Evolutionary conservation across 352 stramenopile genomes (phyloP).

Genomic region (Pythium pyrilobum): DNA sequence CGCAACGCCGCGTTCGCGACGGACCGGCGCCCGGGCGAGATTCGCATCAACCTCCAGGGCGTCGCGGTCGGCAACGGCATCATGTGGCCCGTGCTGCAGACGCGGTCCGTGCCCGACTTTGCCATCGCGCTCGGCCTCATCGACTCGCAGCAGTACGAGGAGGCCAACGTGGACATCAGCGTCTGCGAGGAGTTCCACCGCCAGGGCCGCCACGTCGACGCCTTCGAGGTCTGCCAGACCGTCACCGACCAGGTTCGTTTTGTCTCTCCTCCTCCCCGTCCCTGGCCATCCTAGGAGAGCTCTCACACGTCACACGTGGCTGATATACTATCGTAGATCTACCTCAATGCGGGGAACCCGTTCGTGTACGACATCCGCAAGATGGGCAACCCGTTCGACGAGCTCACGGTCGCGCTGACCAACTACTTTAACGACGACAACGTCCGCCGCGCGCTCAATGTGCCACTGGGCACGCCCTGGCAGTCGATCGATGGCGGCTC

Average conservation of each 20-base stretch:
- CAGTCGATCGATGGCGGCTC: slow-evolving; percentile 53
- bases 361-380: slow-evolving; percentile 85
- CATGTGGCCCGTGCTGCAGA: slow-evolving; percentile 82
- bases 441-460: slow-evolving; percentile 84
- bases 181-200: slow-evolving; percentile 71
- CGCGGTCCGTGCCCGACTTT: slow-evolving; percentile 75
- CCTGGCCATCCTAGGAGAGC: no score
- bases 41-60: slow-evolving; percentile 73
- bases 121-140: slow-evolving; percentile 75
- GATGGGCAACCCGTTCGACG: slow-evolving; percentile 45
- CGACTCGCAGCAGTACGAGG: slow-evolving; percentile 77
- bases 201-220: slow-evolving; percentile 66
- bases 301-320: neutral
- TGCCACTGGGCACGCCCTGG: slow-evolving; percentile 61
- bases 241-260: slow-evolving; percentile 47
- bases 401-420: slow-evolving; percentile 41
- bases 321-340: slow-evolving; percentile 37
- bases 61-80: slow-evolving; percentile 89
- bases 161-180: slow-evolving; percentile 68
- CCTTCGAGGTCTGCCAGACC: slow-evolving; percentile 59
- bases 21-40: slow-evolving; percentile 22
- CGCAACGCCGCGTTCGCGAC: slow-evolving; percentile 52
- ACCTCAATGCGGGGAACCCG: slow-evolving; percentile 64
- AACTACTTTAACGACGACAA: slow-evolving; percentile 82
- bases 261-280: neutral